Evolutionary conservation across 2,329 filamentous ascomycete species (phyloP).

Genomic region (Stagonosporopsis vannaccii): DNA sequence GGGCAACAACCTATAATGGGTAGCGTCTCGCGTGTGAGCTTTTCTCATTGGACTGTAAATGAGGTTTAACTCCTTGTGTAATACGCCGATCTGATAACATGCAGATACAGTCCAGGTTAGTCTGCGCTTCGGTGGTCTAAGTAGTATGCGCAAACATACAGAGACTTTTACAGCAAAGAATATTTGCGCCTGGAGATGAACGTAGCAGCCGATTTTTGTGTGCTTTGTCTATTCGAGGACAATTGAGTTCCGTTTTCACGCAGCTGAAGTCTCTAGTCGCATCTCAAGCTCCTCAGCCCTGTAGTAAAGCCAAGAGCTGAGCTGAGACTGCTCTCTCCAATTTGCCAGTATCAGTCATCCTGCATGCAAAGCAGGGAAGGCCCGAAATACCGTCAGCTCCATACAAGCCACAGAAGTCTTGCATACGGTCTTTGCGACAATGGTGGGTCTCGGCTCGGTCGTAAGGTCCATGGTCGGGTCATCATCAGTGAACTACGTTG

Average conservation of each 20-base stretch:
- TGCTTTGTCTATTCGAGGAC: too few relatives aligned
- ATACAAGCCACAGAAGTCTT: slow-evolving; percentile 4
- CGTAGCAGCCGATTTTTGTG: not conserved
- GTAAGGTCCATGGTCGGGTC: not conserved
- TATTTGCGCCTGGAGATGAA: not conserved
- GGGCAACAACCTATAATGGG: not conserved
- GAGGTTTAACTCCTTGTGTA: slow-evolving; percentile 1
- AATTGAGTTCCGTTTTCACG: not conserved
- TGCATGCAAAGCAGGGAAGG: slow-evolving; percentile 21
- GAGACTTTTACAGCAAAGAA: not conserved
- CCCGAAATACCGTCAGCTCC: slow-evolving; percentile 21
- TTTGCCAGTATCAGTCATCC: slow-evolving; percentile 20
- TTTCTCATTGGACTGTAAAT: not conserved
- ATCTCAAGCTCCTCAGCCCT: slow-evolving; percentile 19
- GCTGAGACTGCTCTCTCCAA: slow-evolving; percentile 19
- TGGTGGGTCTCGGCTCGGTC: slow-evolving; percentile 8
- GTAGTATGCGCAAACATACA: slow-evolving; percentile 1
- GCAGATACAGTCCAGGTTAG: not conserved
- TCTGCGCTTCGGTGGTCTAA: slow-evolving; percentile 1
- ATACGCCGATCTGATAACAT: not conserved
- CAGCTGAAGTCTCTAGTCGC: slow-evolving; percentile 7
- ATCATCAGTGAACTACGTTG: not conserved
- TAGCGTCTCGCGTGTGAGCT: slow-evolving; percentile 2
- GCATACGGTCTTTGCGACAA: slow-evolving; percentile 9
- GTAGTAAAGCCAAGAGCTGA: slow-evolving; percentile 25